These are phyloP conservation scores for Geosiphon pyriformis DNA, from an alignment of 192 early-diverging fungal genomes.

Conservation along the genomic window DNA sequence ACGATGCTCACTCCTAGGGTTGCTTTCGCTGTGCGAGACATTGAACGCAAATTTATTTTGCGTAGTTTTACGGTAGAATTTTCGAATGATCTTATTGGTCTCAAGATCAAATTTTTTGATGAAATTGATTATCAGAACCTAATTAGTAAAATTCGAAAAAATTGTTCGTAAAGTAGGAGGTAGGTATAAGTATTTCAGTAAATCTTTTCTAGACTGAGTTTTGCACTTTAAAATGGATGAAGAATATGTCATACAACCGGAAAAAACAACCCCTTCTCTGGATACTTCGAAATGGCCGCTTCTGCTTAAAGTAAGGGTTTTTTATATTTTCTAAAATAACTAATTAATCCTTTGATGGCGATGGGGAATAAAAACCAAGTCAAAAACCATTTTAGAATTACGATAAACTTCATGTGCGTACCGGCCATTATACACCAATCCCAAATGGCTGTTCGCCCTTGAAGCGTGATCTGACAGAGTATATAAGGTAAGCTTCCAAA, in stretches of 20 bases:
- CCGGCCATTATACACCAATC: conserved; percentile 97
- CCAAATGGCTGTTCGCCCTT: conserved; percentile 91
- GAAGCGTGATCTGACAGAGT: conserved; percentile 85
- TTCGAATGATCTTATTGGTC: too few relatives aligned
- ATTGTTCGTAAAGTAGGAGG: too few relatives aligned
- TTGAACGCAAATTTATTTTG: too few relatives aligned
- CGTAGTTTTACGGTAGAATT: too few relatives aligned
- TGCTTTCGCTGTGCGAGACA: neutral
- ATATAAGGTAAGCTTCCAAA: conserved; percentile 74
- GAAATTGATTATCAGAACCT: too few relatives aligned
- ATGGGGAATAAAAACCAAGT: too few relatives aligned
- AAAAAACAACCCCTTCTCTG: conserved; percentile 65
- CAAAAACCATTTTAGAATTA: conserved; percentile 76
- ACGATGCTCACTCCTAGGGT: neutral
- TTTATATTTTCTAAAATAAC: neutral
- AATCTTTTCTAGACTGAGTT: too few relatives aligned
- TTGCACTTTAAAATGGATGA: neutral
- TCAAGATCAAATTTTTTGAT: too few relatives aligned
- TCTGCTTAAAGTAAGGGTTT: conserved; percentile 69
- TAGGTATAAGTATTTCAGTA: too few relatives aligned
- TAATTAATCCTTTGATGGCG: too few relatives aligned
- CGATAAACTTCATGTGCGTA: conserved; percentile 95
- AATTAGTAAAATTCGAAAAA: too few relatives aligned
- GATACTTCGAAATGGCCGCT: conserved; percentile 96
- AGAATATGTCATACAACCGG: conserved; percentile 78